Evolutionary conservation across 202 grass and related monocot genomes (phyloP), one percentile per base, ranked within the genome.

Genomic region (Eragrostis tef): DNA sequence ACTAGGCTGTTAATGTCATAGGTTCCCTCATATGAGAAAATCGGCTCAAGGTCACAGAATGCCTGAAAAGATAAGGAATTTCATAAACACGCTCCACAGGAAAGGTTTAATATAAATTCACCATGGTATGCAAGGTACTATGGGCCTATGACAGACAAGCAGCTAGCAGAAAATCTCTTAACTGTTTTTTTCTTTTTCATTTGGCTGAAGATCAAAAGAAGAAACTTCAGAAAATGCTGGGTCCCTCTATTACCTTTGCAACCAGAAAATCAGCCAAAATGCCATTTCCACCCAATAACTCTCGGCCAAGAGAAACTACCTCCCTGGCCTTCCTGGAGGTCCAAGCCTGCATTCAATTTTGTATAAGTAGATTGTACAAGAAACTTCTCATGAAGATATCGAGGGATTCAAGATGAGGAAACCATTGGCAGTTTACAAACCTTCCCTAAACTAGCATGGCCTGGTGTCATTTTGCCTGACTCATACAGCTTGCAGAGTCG

Each of bases 261-360:
- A 98, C 93, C 45, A 95, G 90, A 86, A 98, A 98, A 93, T 98
- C 96, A 85, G 89, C 82, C 80, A 98, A 91, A 70, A 98, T 95
- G 68, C 95, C 95, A 69, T 98, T 98, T 60, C 95, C 95, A 6
- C 95, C 95, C 60, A 98, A 78, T 77, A 98, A 87, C 76, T 98
- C 95, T 71, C 95, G 82, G 1, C 90, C 92, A 68, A 98, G 88
- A 78, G 95, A 93, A 64, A 95, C 95, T 39, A 90, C 92, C 61
- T 95, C 92, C 69, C 90, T 89, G 42, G 90, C 89, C 83, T 88
- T 98, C 69, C 57, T 85, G 36, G 92, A 83, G 3, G 70, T 98
- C 92, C 90, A 98, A 46, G 95, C 95, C 95, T 98, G 62, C 19
- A 89, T 79, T 70, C 49, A 56, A 13, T 12, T 43, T 0, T 59